Evolutionary conservation across 2,329 filamentous ascomycete species (phyloP), one percentile per base, ranked within the genome.

Genomic region (Bipolaris victoriae): DNA sequence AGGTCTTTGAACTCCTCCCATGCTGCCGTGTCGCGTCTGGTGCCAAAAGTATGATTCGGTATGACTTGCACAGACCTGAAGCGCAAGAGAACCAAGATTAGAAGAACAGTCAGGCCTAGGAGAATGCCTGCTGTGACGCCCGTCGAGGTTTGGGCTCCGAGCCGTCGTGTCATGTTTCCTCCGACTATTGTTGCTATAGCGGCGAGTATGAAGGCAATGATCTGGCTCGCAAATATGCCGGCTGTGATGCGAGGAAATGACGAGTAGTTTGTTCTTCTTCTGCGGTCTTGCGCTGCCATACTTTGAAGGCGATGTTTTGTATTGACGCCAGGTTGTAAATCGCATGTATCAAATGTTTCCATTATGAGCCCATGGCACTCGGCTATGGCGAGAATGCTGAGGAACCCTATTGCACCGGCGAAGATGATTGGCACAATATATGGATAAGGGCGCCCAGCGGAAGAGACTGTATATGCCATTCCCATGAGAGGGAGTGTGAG

Each of bases 281-380:
- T 71, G 16, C 77, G 71, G 29, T 78, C 76, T 20, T 76, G 74
- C 13, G 77, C 74, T 3, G 79, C 76, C 70, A 83, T 76, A 52
- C 65, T 81, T 69, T 80, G 66, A 18, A 81, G 67, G 0, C 80
- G 76, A 64, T 83, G 81, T 24, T 67, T 71, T 26, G 78, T 81
- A 54, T 84, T 89, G 80, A 89, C 88, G 10, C 88, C 88, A 2
- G 88, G 86, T 64, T 90, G 89, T 3, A 93, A 80, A 72, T 93
- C 90, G 39, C 88, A 91, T n/a, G 87, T 90, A 71, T 93, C 90
- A 72, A 89, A 93, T 0, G 87, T 88, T 70, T 92, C 90, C 90
- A 93, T 92, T 70, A 92, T 84, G 31, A 93, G 78, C 0, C 90
- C 89, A 62, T 89, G 86, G 74, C 90, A 92, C 75, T 93, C 90